phyloP scores from a whole-genome alignment of 116 monocot species.

The Iris pallida region DNA sequence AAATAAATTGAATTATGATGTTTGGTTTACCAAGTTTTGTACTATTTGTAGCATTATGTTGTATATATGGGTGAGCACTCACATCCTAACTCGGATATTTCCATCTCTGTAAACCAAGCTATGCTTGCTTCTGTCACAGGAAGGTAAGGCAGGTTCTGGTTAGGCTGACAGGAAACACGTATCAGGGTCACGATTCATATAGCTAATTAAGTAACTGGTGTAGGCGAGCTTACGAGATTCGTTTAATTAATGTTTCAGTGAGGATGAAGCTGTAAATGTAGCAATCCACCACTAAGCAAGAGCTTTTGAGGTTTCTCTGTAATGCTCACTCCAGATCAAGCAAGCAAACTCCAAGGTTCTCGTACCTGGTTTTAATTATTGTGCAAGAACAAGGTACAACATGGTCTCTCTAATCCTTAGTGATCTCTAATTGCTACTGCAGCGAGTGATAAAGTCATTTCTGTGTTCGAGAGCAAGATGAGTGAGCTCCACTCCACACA shows the following conservation, averaged over 20 bases:
- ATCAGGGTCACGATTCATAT: too few relatives aligned
- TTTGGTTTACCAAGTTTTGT: too few relatives aligned
- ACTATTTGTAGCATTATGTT: too few relatives aligned
- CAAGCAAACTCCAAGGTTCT: slow-evolving; percentile 2
- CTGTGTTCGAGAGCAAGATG: slow-evolving; percentile 16
- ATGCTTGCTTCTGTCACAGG: slow-evolving; percentile 7
- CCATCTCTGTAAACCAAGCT: slow-evolving; percentile 1
- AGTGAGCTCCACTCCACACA: slow-evolving; percentile 9
- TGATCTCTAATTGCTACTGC: background rate
- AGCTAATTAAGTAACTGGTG: background rate
- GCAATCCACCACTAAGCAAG: slow-evolving; percentile 8
- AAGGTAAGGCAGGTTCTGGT: background rate
- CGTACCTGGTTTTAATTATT: background rate
- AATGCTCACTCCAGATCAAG: slow-evolving; percentile 9
- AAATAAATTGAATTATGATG: too few relatives aligned
- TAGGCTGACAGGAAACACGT: background rate
- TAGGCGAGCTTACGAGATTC: background rate
- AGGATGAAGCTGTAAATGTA: background rate
- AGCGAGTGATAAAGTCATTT: slow-evolving; percentile 10
- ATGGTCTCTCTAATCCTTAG: too few relatives aligned
- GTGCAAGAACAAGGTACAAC: background rate
- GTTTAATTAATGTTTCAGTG: background rate
- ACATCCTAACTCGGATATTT: too few relatives aligned
- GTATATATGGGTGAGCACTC: too few relatives aligned
- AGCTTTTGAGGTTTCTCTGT: slow-evolving; percentile 15